phyloP scores from a whole-genome alignment of 1,284 basidiomycete genomes.

The Fistulinella cinereoalba region DNA sequence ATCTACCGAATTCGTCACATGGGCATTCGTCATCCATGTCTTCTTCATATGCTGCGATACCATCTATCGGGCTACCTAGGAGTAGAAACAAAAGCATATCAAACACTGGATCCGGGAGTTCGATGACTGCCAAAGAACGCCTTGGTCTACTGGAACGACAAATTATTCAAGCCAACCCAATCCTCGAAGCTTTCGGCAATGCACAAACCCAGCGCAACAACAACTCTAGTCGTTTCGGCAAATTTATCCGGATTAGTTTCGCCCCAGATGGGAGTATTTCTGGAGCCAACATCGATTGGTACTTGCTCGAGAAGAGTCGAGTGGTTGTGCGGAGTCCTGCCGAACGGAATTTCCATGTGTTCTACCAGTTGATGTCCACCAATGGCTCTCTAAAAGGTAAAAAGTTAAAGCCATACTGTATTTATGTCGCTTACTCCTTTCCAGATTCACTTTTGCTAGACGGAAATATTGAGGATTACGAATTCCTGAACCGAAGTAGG shows the following conservation, averaged over 20 bases:
- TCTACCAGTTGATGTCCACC: slow-evolving; percentile 88
- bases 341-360: slow-evolving; percentile 99
- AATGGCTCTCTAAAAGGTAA: slow-evolving; percentile 63
- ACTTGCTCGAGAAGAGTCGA: slow-evolving; percentile 94
- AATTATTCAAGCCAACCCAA: slow-evolving; percentile 97
- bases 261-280: slow-evolving; percentile 95
- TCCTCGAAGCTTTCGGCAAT: slow-evolving; percentile 98
- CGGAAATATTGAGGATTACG: slow-evolving; percentile 79
- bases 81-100: slow-evolving; percentile 59
- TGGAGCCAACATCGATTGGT: slow-evolving; percentile 96
- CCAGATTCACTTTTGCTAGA: slow-evolving; percentile 76
- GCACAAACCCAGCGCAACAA: slow-evolving; percentile 99
- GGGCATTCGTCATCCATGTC: slow-evolving; percentile 51
- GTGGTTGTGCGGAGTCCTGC: slow-evolving; percentile 96
- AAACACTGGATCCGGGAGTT: no score
- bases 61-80: slow-evolving; percentile 88
- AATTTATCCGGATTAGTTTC: slow-evolving; percentile 96
- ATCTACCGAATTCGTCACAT: slow-evolving; percentile 60
- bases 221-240: slow-evolving; percentile 98
- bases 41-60: slow-evolving; percentile 76
- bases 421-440: slow-evolving; percentile 6
- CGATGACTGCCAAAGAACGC: no score
- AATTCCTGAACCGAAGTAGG: slow-evolving; percentile 88
- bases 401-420: slow-evolving; percentile 5
- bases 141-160: slow-evolving; percentile 95